Base-by-base conservation (phyloP, 768 basidiomycete genomes). In the Dentipellis sp. region DNA sequence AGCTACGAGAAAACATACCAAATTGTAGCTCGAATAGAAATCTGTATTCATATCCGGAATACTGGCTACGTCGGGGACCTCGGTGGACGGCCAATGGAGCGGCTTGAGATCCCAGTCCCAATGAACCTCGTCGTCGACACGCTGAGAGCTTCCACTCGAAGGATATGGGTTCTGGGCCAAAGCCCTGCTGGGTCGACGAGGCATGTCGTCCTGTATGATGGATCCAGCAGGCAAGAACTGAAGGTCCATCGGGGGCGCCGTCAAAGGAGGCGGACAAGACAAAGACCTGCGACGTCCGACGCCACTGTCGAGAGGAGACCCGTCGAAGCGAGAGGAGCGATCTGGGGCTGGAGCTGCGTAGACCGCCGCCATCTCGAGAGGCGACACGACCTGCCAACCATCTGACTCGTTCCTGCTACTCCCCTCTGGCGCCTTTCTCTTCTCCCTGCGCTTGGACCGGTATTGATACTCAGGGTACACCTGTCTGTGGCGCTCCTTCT, bases 401-500 rank as follows among this genome's bases (percentile, higher is more conserved):
- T 29, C 29, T 6, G 29, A 29, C 29, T 29, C 29, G 29, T 29
- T 6, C 29, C 29, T 29, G 29, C n/a, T 45, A 45, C 14, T 45
- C 42, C 10, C 19, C n/a, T 17, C n/a, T 45, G 42, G 42, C 42
- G 23, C 17, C 19, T 52, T 35, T 21, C 51, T 34, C 17, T 19
- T 35, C 50, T 34, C 34, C 50, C 50, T 21, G 19, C 23, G 50
- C 5, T 16, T 50, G 22, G 59, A 58, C 19, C 54, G 16, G 45
- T 61, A 61, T 35, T 58, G 59, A 19, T 61, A 61, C 52, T 53
- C 69, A 0, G 79, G 79, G 59, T 77, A 71, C 37, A 68, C 54
- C 35, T 58, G 54, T 3, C 68, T 67, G 65, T 80, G 79, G 52
- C 56, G 64, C 55, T 68, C 63, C 67, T 77, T 81, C 64, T 82